phyloP scores from a whole-genome alignment of 2,329 filamentous ascomycete species.

The Fusarium sp. region DNA sequence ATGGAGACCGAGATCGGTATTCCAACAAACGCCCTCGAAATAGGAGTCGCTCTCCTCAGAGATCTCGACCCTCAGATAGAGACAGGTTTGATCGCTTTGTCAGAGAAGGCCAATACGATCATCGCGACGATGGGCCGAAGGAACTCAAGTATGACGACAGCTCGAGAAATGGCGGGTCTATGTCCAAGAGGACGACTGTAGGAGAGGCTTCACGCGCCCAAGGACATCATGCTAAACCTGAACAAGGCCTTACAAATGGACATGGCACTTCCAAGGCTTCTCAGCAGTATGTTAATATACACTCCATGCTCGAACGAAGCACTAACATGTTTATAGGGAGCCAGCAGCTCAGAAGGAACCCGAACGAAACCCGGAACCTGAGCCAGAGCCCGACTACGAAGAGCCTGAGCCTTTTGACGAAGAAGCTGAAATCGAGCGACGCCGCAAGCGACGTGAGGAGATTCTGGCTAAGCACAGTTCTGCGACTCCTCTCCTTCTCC shows the following conservation, averaged over 20 bases:
- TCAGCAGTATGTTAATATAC: slow-evolving; percentile 23
- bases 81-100: slow-evolving; percentile 47
- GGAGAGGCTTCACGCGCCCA: slow-evolving; percentile 65
- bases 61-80: slow-evolving; percentile 49
- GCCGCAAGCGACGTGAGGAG: slow-evolving; percentile 83
- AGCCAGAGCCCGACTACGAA: slow-evolving; percentile 50
- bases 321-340: slow-evolving; percentile 28
- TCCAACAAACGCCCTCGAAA: slow-evolving; percentile 64
- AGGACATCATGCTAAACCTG: slow-evolving; percentile 74
- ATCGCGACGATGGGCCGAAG: slow-evolving; percentile 30
- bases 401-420: slow-evolving; percentile 75
- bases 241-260: slow-evolving; percentile 55
- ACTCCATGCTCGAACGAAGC: not conserved
- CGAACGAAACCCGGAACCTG: slow-evolving; percentile 41
- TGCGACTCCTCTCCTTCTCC: slow-evolving; percentile 76
- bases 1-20: slow-evolving; percentile 56
- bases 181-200: slow-evolving; percentile 70
- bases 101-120: slow-evolving; percentile 42
- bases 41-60: slow-evolving; percentile 61
- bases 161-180: slow-evolving; percentile 60
- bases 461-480: slow-evolving; percentile 84
- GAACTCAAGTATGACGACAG: slow-evolving; percentile 53
- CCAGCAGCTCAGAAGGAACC: slow-evolving; percentile 26
- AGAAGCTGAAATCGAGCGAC: slow-evolving; percentile 83
- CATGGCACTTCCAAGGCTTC: slow-evolving; percentile 23